A percentile compares a stretch with the other conserved stretches of the same genome.
phyloP scores from a whole-genome alignment of 2,329 filamentous ascomycete species.

The Dothistroma septosporum region DNA sequence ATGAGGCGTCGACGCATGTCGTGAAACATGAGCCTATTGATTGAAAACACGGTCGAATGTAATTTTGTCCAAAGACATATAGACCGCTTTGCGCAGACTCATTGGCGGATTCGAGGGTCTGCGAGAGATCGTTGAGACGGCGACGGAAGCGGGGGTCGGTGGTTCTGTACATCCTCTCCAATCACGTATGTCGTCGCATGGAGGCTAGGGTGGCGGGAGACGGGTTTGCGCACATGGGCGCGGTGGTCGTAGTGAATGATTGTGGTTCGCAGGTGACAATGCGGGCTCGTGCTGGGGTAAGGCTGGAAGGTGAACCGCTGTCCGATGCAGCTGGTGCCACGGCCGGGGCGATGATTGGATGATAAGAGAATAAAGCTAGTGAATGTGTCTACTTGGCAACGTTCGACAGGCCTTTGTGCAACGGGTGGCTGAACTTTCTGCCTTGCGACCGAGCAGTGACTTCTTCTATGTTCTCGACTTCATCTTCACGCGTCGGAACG shows the following conservation, averaged over 20 bases:
- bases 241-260: background rate
- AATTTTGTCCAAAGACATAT: conserved; percentile 82
- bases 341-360: background rate
- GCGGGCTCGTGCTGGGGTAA: background rate
- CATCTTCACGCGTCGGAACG: too few relatives aligned
- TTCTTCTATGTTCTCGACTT: too few relatives aligned
- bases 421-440: background rate
- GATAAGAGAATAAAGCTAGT: background rate
- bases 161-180: conserved; percentile 53
- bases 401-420: background rate
- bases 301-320: background rate
- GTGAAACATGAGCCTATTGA: conserved; percentile 64
- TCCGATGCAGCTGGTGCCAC: background rate
- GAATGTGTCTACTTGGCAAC: background rate
- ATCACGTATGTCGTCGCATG: background rate
- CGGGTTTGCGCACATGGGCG: background rate
- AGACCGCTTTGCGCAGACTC: conserved; percentile 87
- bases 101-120: conserved; percentile 85
- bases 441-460: background rate
- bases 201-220: background rate
- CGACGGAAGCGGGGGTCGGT: conserved; percentile 84
- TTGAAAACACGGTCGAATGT: conserved; percentile 74
- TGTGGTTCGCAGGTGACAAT: background rate
- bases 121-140: conserved; percentile 86
- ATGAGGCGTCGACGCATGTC: conserved; percentile 58